Conservation (phyloP, 2,329 filamentous ascomycete species). For the Emmonsiellopsis sp. region DNA sequence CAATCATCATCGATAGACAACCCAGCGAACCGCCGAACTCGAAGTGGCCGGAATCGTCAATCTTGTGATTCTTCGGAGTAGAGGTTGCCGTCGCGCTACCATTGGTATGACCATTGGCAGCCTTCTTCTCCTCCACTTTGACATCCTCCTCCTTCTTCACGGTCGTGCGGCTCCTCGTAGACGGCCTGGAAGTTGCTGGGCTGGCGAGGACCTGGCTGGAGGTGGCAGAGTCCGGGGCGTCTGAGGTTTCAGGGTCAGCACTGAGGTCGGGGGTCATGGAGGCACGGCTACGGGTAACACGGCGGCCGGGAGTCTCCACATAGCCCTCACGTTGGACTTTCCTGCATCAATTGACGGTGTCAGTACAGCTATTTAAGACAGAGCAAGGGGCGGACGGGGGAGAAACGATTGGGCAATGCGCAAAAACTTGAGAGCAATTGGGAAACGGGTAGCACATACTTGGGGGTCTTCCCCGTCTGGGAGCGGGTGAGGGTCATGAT, state of each 20-base stretch:
- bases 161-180: constrained; percentile 1
- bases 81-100: constrained; percentile 3
- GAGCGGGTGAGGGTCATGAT: constrained; percentile 42
- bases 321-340: constrained; percentile 44
- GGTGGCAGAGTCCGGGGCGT: not conserved
- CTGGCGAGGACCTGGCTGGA: not conserved
- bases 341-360: constrained; percentile 23
- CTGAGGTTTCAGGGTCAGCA: constrained; percentile 6
- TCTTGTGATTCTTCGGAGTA: constrained; percentile 23
- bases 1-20: constrained; percentile 74
- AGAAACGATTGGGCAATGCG: not conserved
- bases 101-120: constrained; percentile 19
- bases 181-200: not conserved
- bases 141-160: constrained; percentile 16
- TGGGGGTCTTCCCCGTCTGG: constrained; percentile 44
- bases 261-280: constrained; percentile 23
- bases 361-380: not conserved
- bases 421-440: constrained; percentile 9
- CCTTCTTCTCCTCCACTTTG: constrained; percentile 15
- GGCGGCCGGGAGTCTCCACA: constrained; percentile 43
- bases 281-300: constrained; percentile 36
- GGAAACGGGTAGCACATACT: constrained; percentile 27
- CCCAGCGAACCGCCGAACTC: constrained; percentile 89
- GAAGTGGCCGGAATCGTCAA: constrained; percentile 44
- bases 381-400: not conserved